Percentiles rank a stretch among this genome's conserved stretches.
These are phyloP conservation scores for Wallacemonas sp. DNA, from an alignment of 208 protist species.

Conservation along the genomic window DNA sequence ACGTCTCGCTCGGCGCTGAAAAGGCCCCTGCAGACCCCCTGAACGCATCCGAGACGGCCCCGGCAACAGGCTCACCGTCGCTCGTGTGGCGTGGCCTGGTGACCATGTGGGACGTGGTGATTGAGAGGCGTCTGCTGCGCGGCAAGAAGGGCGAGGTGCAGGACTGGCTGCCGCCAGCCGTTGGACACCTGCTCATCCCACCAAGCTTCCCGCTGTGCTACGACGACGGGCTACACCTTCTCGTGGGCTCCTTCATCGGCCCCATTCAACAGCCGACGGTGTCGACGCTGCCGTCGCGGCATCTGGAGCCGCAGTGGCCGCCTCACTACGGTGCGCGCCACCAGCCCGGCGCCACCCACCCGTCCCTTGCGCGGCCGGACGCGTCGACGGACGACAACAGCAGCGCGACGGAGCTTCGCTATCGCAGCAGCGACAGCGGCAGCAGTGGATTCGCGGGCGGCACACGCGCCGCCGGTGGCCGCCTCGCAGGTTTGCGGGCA, in stretches of 20 bases:
- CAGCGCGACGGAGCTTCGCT: constrained; percentile 36
- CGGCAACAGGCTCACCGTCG: too few species aligned
- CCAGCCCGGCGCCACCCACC: not conserved
- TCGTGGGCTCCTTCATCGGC: constrained; percentile 76
- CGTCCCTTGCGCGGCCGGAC: not conserved
- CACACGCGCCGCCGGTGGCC: too few species aligned
- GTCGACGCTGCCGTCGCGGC: constrained; percentile 55
- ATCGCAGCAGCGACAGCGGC: not conserved
- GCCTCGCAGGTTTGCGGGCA: too few species aligned
- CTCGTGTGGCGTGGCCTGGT: not conserved
- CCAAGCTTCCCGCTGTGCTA: constrained; percentile 41
- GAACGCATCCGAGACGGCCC: too few species aligned
- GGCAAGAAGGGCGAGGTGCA: constrained; percentile 62
- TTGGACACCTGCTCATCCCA: constrained; percentile 46
- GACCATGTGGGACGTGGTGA: constrained; percentile 15
- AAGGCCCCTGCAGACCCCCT: too few species aligned
- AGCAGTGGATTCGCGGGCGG: too few species aligned
- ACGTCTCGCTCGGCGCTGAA: not conserved
- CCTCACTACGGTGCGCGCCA: constrained; percentile 44
- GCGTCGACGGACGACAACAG: constrained; percentile 74
- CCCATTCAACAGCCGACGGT: constrained; percentile 82
- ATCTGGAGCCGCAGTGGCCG: constrained; percentile 80
- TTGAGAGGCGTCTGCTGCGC: constrained; percentile 63
- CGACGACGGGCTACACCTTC: constrained; percentile 64
- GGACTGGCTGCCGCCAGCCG: constrained; percentile 39